Conservation (phyloP, 225 moss, liverwort and hornwort genomes). For the Polytrichum commune region DNA sequence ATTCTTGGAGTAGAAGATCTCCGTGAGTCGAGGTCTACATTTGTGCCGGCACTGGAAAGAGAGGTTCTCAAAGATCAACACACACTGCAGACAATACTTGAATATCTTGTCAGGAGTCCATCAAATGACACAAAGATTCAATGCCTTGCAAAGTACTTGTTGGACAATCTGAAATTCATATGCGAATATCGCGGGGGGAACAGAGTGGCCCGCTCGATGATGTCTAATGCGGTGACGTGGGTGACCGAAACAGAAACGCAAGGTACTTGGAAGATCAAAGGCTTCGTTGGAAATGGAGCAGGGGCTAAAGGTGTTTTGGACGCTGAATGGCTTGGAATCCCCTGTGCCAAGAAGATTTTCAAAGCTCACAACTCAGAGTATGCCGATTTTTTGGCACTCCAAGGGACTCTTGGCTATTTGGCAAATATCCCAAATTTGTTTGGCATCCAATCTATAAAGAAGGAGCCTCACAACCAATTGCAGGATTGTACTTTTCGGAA, state of each 20-base stretch:
- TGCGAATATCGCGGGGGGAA: background rate
- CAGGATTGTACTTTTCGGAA: background rate
- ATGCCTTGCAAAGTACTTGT: background rate
- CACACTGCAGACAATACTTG: background rate
- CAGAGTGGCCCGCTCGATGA: background rate
- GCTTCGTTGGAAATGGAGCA: background rate
- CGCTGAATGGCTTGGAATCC: background rate
- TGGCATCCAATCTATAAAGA: slow-evolving; percentile 4
- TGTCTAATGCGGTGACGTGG: background rate
- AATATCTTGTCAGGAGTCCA: background rate
- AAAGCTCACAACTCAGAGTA: too few species aligned
- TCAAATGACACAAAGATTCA: background rate
- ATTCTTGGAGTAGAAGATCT: background rate
- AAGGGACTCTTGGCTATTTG: too few species aligned
- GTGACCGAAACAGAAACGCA: background rate
- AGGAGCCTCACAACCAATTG: background rate
- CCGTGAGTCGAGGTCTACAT: background rate
- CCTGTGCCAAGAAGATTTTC: background rate
- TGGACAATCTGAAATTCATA: background rate
- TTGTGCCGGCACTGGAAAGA: background rate
- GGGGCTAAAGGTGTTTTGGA: background rate
- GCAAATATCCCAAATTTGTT: background rate
- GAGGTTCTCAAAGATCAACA: background rate
- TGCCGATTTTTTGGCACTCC: too few species aligned
- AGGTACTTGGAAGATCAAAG: background rate